A percentile compares a stretch with the other conserved stretches of the same genome.
phyloP scores from a whole-genome alignment of 495 filamentous ascomycete genomes.

The Trypethelium eluteriae region DNA sequence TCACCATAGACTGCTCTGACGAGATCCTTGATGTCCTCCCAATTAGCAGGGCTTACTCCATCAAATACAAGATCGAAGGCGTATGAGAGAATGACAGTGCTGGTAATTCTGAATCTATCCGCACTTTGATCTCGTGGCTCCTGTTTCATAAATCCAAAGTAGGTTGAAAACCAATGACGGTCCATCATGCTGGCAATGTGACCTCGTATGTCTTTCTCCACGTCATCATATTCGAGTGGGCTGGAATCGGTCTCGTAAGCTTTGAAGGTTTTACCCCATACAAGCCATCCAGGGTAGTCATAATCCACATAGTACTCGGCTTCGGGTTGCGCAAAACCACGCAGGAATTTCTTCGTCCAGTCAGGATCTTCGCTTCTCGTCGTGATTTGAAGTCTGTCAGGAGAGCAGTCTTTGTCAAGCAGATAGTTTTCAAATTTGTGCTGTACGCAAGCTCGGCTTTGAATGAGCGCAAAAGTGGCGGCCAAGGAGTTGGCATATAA shows the following conservation, averaged over 20 bases:
- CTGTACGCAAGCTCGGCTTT: slow-evolving; percentile 73
- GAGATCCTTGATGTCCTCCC: slow-evolving; percentile 81
- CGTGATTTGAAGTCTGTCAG: slow-evolving; percentile 64
- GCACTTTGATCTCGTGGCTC: slow-evolving; percentile 77
- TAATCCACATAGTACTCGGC: slow-evolving; percentile 83
- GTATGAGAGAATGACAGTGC: slow-evolving; percentile 75
- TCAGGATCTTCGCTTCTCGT: slow-evolving; percentile 63
- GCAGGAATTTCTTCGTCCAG: slow-evolving; percentile 71
- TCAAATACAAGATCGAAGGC: slow-evolving; percentile 79
- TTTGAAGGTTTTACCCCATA: slow-evolving; percentile 79
- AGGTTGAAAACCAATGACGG: slow-evolving; percentile 76
- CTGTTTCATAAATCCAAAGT: slow-evolving; percentile 91
- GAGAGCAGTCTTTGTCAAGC: slow-evolving; percentile 61
- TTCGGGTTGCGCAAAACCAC: slow-evolving; percentile 69
- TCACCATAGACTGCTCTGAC: slow-evolving; percentile 70
- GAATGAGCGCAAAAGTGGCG: slow-evolving; percentile 70
- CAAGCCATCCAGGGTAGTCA: slow-evolving; percentile 95
- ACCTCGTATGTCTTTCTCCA: slow-evolving; percentile 65
- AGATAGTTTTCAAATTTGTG: slow-evolving; percentile 85
- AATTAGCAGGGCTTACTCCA: slow-evolving; percentile 63
- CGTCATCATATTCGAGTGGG: slow-evolving; percentile 72
- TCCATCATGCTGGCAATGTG: slow-evolving; percentile 76
- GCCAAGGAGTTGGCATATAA: slow-evolving; percentile 75
- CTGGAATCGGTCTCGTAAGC: slow-evolving; percentile 63
- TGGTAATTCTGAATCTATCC: slow-evolving; percentile 84